These are phyloP conservation scores for Aspergillus texensis DNA, from an alignment of 2,329 filamentous ascomycete species.

Conservation along the genomic window DNA sequence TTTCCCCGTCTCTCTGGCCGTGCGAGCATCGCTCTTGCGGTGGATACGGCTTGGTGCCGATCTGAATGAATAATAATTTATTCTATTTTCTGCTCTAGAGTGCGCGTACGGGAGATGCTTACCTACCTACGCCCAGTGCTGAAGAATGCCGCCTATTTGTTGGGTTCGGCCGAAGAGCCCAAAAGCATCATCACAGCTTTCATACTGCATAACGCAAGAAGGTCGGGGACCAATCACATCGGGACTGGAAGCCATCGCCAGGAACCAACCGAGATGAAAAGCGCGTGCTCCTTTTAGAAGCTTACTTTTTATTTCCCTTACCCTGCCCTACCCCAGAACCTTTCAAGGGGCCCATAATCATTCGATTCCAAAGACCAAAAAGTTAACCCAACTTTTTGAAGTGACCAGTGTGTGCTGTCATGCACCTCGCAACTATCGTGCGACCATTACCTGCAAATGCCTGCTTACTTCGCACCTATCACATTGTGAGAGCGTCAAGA, in stretches of 20 bases:
- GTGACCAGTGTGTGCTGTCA: background rate
- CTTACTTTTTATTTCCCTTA: constrained; percentile 10
- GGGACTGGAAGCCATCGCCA: background rate
- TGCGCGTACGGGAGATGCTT: background rate
- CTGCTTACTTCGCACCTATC: constrained; percentile 7
- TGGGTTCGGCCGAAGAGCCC: background rate
- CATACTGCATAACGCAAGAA: constrained; percentile 8
- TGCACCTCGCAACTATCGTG: background rate
- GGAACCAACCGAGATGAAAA: constrained; percentile 9
- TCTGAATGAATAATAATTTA: constrained; percentile 29
- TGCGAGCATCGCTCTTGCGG: constrained; percentile 20
- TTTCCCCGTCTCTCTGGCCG: constrained; percentile 32
- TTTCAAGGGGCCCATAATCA: constrained; percentile 5
- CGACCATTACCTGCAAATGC: background rate
- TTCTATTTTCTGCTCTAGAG: background rate
- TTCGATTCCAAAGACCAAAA: background rate
- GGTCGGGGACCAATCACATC: constrained; percentile 2
- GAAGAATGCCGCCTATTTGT: background rate
- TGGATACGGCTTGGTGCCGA: constrained; percentile 35
- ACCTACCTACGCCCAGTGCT: background rate
- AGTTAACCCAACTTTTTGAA: background rate
- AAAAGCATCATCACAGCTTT: background rate
- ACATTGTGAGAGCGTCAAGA: background rate
- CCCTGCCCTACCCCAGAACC: constrained; percentile 14
- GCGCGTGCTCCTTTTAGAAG: constrained; percentile 14